Evolutionary conservation across 139 green algal species (phyloP), one percentile per base, ranked within the genome.

Genomic region (Zygnema circumcarinatum): DNA sequence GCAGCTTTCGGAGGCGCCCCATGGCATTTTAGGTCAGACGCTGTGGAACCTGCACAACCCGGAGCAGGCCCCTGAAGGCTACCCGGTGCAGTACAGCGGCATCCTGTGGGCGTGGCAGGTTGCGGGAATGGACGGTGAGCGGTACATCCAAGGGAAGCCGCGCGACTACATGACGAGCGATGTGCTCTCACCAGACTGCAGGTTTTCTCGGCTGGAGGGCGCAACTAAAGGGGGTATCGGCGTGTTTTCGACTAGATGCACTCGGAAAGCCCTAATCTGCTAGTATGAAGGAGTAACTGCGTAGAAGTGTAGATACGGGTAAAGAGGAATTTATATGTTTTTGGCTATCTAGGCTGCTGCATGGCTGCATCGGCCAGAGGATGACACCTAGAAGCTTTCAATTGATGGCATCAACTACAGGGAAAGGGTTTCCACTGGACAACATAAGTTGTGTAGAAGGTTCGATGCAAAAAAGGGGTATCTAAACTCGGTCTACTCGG

Each of bases 1-100:
- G 40, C 80, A 86, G 32, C 54, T 86, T 16, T 81, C 53, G 35
- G 29, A 35, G 22, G 38, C 31, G 7, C 41, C 42, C 3, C 83
- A 88, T 21, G 83, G 83, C 11, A 74, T 88, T n/a, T 76, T 88
- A 29, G 83, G 83, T 56, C 83, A 88, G 33, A 88, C 83, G 25
- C 20, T 86, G 22, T 79, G 42, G 62, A 86, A 86, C 32, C 11
- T 42, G 29, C 42, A 88, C 41, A 38, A 75, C 16, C 83, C 83
- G 52, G 75, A 88, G 33, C n/a, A n/a, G 75, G 83, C 83, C 25
- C 75, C 74, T 2, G 85, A 54, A 7, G 75, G 83, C 1, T 88
- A 88, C 47, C 35, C 39, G 7, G 80, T 86, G 80, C 62, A 86
- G 80, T 86, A 86, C 56, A 81, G 53, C 42, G 80, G 54, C 2